Conservation (phyloP, 148 eudicot genomes). For the Silene conica region DNA sequence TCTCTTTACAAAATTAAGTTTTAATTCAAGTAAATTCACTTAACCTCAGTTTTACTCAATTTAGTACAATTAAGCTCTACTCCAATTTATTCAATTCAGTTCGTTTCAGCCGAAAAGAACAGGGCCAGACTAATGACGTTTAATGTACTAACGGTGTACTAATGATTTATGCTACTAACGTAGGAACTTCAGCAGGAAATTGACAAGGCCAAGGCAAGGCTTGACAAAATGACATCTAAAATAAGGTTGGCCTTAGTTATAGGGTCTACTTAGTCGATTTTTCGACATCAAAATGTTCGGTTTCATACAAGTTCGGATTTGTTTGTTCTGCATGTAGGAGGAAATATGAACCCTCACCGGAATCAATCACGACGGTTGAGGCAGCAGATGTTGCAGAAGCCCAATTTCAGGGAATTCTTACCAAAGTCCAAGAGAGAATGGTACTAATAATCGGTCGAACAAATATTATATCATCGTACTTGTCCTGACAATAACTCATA, state of each 20-base stretch:
- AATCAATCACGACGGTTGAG: constrained; percentile 11
- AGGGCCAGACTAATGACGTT: too few species aligned
- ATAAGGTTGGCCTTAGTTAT: constrained; percentile 11
- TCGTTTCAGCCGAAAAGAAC: too few species aligned
- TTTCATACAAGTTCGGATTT: not conserved
- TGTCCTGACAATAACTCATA: not conserved
- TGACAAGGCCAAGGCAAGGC: constrained; percentile 4
- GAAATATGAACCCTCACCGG: constrained; percentile 14
- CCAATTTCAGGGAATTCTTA: constrained; percentile 11
- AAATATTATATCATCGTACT: not conserved
- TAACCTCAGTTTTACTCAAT: too few species aligned
- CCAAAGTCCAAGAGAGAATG: constrained; percentile 23
- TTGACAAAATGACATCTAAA: not conserved
- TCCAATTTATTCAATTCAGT: too few species aligned
- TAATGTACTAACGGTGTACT: not conserved
- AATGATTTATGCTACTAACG: not conserved
- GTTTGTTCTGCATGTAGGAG: not conserved
- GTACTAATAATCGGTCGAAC: not conserved
- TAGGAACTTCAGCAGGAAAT: constrained; percentile 21
- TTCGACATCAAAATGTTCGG: not conserved
- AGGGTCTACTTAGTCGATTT: not conserved
- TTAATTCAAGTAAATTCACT: too few species aligned
- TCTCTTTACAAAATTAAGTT: too few species aligned
- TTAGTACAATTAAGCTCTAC: too few species aligned
- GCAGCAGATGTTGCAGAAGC: constrained; percentile 20